Conservation (phyloP, 2,329 filamentous ascomycete species). For the Ascochyta fabae region DNA sequence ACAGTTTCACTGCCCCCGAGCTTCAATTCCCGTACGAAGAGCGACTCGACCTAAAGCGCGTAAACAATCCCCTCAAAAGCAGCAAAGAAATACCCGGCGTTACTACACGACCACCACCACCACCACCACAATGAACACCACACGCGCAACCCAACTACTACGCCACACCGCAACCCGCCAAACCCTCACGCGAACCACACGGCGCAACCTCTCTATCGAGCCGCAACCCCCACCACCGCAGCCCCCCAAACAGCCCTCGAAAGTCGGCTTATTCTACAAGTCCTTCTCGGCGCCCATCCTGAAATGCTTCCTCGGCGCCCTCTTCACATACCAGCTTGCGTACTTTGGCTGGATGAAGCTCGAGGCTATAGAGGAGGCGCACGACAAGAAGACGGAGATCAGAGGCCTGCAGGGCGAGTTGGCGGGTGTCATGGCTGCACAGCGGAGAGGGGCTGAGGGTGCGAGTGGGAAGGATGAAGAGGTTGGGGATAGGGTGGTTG, state of each 20-base stretch:
- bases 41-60: background rate
- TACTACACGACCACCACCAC: too few relatives aligned
- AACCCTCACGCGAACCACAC: background rate
- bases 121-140: constrained; percentile 3
- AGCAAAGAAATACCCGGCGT: background rate
- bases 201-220: constrained; percentile 4
- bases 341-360: constrained; percentile 79
- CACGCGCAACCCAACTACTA: background rate
- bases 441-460: constrained; percentile 20
- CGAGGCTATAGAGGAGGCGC: constrained; percentile 72
- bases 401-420: constrained; percentile 32
- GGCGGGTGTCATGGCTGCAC: constrained; percentile 25
- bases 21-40: background rate
- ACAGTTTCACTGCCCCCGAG: background rate
- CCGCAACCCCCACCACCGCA: constrained; percentile 6
- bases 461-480: constrained; percentile 20
- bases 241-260: constrained; percentile 47
- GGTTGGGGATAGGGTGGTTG: constrained; percentile 23
- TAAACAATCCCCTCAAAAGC: background rate
- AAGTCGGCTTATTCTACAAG: constrained; percentile 69
- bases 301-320: constrained; percentile 75
- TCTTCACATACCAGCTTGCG: constrained; percentile 78
- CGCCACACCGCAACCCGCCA: constrained; percentile 8
- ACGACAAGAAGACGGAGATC: constrained; percentile 52
- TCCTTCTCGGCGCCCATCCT: constrained; percentile 74